Evolutionary conservation across 2,329 filamentous ascomycete species (phyloP).

Genomic region (Mollisia scopiformis): DNA sequence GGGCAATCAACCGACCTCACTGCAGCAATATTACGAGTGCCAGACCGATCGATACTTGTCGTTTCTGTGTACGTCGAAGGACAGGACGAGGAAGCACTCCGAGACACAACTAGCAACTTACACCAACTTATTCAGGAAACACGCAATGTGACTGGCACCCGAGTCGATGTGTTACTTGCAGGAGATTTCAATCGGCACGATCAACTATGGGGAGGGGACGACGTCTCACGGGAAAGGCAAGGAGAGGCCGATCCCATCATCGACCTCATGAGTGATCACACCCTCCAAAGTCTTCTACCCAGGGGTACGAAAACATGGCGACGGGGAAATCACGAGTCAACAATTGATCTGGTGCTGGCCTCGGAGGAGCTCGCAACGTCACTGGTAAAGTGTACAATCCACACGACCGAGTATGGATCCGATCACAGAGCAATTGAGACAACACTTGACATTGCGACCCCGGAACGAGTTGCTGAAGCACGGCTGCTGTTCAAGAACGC

Average conservation of each 20-base stretch:
- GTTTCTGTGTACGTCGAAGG: slow-evolving; percentile 33
- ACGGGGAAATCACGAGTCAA: slow-evolving; percentile 16
- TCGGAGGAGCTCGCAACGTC: slow-evolving; percentile 26
- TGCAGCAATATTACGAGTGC: slow-evolving; percentile 27
- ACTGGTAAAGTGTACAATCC: slow-evolving; percentile 21
- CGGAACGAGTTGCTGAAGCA: slow-evolving; percentile 11
- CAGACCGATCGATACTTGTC: slow-evolving; percentile 29
- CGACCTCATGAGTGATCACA: no score
- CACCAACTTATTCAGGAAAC: slow-evolving; percentile 26
- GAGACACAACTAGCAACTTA: slow-evolving; percentile 20
- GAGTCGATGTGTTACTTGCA: not conserved
- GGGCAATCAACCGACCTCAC: slow-evolving; percentile 33
- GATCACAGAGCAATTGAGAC: slow-evolving; percentile 39
- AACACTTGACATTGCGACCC: slow-evolving; percentile 30
- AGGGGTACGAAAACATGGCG: no score
- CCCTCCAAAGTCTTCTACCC: no score
- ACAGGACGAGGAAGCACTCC: slow-evolving; percentile 22
- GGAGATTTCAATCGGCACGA: slow-evolving; percentile 3
- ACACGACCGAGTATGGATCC: slow-evolving; percentile 33
- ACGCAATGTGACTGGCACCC: not conserved
- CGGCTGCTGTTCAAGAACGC: slow-evolving; percentile 34
- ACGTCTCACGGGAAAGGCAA: not conserved
- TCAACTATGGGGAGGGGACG: not conserved
- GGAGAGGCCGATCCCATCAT: not conserved
- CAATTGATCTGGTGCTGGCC: slow-evolving; percentile 33